Percentiles rank a stretch among this genome's conserved stretches.
Evolutionary conservation across 2,329 filamentous ascomycete species (phyloP).

Genomic region (Hypoxylon sp.): DNA sequence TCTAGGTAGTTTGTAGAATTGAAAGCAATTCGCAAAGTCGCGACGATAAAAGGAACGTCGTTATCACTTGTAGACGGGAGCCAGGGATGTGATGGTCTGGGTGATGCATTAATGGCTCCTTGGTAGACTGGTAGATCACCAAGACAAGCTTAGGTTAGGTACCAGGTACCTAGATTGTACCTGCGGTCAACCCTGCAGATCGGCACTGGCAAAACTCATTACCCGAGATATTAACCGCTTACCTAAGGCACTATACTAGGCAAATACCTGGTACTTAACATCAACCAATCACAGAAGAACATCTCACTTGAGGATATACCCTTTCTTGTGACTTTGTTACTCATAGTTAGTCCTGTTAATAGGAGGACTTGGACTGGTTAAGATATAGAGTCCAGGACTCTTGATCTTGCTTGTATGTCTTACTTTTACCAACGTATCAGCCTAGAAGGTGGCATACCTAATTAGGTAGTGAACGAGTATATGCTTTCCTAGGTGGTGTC

Average conservation of each 20-base stretch:
- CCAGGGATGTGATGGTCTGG: conserved; percentile 26
- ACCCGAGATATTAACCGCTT: conserved; percentile 24
- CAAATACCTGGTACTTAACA: no score
- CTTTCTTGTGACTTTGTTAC: not conserved
- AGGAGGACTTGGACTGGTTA: not conserved
- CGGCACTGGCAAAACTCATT: conserved; percentile 33
- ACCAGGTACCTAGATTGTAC: conserved; percentile 20
- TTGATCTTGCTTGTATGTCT: no score
- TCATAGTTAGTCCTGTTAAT: not conserved
- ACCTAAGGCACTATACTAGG: not conserved
- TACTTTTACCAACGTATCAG: not conserved
- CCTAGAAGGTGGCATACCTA: not conserved
- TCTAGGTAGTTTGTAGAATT: conserved; percentile 20
- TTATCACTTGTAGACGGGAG: conserved; percentile 21
- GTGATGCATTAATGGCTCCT: conserved; percentile 37
- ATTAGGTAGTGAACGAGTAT: no score
- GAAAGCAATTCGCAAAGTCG: conserved; percentile 24
- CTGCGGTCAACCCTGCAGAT: conserved; percentile 30
- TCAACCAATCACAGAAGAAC: conserved; percentile 19
- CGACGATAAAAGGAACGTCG: conserved; percentile 32
- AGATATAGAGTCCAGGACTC: not conserved
- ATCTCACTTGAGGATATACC: not conserved
- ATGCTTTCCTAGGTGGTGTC: not conserved
- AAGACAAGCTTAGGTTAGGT: conserved; percentile 17
- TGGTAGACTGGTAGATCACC: conserved; percentile 33